Evolutionary conservation across 2,329 filamentous ascomycete genomes (phyloP).

Genomic region (Penicillium thymicola): DNA sequence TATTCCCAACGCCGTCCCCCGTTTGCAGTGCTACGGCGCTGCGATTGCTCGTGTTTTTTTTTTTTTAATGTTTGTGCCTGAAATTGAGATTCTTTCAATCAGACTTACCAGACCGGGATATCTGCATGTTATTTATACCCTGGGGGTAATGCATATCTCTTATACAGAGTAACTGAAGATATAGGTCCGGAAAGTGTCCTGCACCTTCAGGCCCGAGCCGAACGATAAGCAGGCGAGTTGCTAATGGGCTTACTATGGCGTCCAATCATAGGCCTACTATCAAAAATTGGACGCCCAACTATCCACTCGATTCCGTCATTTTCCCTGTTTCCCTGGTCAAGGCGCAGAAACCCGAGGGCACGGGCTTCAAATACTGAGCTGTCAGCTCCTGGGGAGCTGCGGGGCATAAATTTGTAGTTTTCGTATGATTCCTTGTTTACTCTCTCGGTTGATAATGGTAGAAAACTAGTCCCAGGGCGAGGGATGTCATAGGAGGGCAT

Average conservation of each 20-base stretch:
- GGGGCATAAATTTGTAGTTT: neutral
- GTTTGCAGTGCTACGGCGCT: conserved; percentile 17
- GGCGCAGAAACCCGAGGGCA: neutral
- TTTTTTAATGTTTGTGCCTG: conserved; percentile 1
- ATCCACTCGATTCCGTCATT: neutral
- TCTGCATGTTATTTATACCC: neutral
- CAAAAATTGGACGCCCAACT: neutral
- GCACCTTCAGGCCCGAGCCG: neutral
- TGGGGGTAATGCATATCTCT: neutral
- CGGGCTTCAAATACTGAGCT: neutral
- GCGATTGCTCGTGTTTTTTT: neutral
- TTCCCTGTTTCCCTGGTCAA: neutral
- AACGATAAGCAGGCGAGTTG: neutral
- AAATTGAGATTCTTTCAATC: conserved; percentile 4
- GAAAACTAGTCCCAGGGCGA: neutral
- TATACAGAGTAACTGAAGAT: neutral
- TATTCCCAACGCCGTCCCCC: conserved; percentile 1
- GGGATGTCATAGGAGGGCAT: neutral
- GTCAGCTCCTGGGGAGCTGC: neutral
- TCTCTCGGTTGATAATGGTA: neutral
- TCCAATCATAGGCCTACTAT: neutral
- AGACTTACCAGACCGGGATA: neutral
- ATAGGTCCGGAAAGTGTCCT: neutral
- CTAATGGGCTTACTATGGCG: neutral
- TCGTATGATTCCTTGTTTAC: neutral